Evolutionary conservation across 306 rosid genomes (phyloP).

Genomic region (Astragalus membranaceus): DNA sequence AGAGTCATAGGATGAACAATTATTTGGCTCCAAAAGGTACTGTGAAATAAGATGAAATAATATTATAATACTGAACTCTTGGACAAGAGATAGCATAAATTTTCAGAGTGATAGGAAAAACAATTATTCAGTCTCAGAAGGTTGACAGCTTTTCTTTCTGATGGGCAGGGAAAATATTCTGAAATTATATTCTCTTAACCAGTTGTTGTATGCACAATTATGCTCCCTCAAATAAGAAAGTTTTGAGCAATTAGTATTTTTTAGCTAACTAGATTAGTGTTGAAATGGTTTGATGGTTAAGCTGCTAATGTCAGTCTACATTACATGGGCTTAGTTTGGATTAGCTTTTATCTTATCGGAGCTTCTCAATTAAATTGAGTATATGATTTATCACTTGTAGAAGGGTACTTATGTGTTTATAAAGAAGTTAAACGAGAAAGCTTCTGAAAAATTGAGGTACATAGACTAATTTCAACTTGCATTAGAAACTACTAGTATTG

Average conservation of each 20-base stretch:
- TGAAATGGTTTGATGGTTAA: slow-evolving; percentile 7
- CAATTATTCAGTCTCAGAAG: neutral
- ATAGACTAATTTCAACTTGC: neutral
- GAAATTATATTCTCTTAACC: slow-evolving; percentile 11
- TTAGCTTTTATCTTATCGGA: neutral
- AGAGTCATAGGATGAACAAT: neutral
- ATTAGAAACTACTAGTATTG: too few species aligned
- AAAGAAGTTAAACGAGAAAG: neutral
- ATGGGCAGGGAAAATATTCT: neutral
- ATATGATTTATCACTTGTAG: neutral
- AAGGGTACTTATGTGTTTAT: neutral
- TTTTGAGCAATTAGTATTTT: neutral
- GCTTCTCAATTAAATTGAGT: neutral
- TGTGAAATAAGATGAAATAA: neutral
- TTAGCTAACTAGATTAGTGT: neutral
- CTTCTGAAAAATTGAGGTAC: neutral
- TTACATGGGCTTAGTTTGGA: neutral
- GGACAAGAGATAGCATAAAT: neutral
- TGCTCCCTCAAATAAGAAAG: neutral
- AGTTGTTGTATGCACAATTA: neutral
- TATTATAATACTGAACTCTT: too few species aligned
- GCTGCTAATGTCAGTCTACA: neutral
- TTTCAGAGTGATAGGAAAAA: neutral
- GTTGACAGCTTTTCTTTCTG: neutral
- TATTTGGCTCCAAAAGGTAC: neutral